Base-by-base conservation (phyloP, 768 basidiomycete genomes). In the Goffeauzyma gilvescens region DNA sequence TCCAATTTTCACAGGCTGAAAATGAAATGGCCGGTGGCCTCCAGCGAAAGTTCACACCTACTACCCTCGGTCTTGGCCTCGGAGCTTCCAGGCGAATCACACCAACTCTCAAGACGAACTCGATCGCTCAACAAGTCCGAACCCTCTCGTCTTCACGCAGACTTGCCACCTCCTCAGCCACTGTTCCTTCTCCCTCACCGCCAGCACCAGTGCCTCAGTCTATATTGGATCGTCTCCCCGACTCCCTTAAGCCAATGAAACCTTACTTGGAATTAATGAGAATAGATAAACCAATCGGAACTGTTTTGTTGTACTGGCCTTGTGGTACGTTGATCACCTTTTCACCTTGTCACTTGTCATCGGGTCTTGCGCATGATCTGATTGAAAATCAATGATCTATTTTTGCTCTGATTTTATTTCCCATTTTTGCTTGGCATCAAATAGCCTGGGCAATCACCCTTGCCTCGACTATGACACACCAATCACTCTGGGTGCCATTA, bases 381-480 rank as follows among this genome's bases (percentile, higher is more conserved):
- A 9, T 17, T 20, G 4, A 15, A n/a, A 3, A 26, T 35, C 9
- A 17, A 17, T 8, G 25, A 37, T 17, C 36, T 32, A 21, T 18
- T 12, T 13, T 18, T 15, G 4, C 12, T 18, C 20, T 26, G 40
- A 37, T 27, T 9, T 14, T 27, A 21, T 23, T 18, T 21, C 23
- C 8, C 6, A 18, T 32, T 46, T 27, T 26, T 36, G 27, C n/a
- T 40, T 41, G 30, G 14, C 30, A 43, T 24, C n/a, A 17, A 22
- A 10, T 51, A 98, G 93, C 87, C 6, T 98, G 93, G 93, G 85
- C 86, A 8, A 93, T 98, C 55, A 83, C 85, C 6, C 90, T 98
- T 82, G 86, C 86, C 0, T 76, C 83, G 2, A 89, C 87, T 53
- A 78, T 82, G 9, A 65, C 75, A 6, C 68, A 77, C 17, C 67